These are phyloP conservation scores for Picea abies DNA, from an alignment of 83 land plant genomes.

Conservation along the genomic window DNA sequence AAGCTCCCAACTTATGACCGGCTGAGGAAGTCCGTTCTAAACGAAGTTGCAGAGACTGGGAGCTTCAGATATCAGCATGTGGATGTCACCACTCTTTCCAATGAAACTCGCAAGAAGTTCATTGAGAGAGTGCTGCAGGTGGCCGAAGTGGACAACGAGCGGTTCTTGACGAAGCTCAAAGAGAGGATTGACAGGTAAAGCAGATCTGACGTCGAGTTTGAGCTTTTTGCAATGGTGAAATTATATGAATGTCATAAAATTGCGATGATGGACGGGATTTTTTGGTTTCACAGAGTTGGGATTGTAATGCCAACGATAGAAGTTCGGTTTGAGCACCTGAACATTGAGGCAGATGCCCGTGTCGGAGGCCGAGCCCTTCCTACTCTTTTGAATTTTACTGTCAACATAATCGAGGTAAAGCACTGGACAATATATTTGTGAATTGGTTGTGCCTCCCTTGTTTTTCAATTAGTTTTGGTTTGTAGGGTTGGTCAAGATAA, in stretches of 20 bases:
- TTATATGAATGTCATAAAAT: no score
- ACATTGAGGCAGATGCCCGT: slow-evolving; percentile 43
- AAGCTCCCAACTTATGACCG: slow-evolving; percentile 3
- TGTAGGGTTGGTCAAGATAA: no score
- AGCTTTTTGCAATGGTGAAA: no score
- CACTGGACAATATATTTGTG: neutral
- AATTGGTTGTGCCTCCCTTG: no score
- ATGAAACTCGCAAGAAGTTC: neutral
- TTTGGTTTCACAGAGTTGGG: slow-evolving; percentile 6
- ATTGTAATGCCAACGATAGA: slow-evolving; percentile 47
- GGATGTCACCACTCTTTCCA: neutral
- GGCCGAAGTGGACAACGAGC: no score
- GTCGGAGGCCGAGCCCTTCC: slow-evolving; percentile 55
- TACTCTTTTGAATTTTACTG: slow-evolving; percentile 34
- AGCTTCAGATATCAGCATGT: neutral
- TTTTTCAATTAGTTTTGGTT: no score
- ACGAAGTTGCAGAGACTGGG: neutral
- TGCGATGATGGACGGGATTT: no score
- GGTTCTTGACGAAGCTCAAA: no score
- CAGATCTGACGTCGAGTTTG: no score
- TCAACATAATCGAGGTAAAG: slow-evolving; percentile 36
- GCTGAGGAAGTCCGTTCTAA: neutral
- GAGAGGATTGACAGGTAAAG: slow-evolving; percentile 1
- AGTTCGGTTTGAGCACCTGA: slow-evolving; percentile 49
- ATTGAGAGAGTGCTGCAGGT: no score